phyloP scores from a whole-genome alignment of 768 basidiomycete species.

The Amanita fuliginea region DNA sequence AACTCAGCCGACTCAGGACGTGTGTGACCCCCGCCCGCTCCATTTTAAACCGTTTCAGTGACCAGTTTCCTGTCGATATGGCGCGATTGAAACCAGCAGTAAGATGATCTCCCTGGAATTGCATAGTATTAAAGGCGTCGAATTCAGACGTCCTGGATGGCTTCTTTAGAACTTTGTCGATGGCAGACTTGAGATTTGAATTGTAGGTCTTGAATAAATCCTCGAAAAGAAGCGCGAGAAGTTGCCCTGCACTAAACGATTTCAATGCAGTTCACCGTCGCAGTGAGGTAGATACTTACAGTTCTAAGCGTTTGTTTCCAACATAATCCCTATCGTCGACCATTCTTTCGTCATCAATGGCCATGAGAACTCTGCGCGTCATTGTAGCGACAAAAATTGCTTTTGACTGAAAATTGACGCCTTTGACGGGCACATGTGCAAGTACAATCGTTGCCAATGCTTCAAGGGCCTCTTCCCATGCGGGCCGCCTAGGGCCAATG shows the following conservation, averaged over 20 bases:
- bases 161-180: constrained; percentile 97
- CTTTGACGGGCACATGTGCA: constrained; percentile 87
- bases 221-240: constrained; percentile 92
- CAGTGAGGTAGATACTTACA: constrained; percentile 43
- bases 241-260: constrained; percentile 74
- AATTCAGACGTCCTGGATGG: constrained; percentile 90
- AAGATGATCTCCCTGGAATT: constrained; percentile 93
- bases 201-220: constrained; percentile 99
- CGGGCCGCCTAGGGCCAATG: constrained; percentile 72
- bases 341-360: constrained; percentile 93
- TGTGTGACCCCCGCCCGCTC: constrained; percentile 98
- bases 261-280: constrained; percentile 8
- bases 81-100: constrained; percentile 94
- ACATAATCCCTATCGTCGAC: constrained; percentile 99
- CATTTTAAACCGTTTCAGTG: constrained; percentile 98
- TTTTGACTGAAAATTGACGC: constrained; percentile 85
- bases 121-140: constrained; percentile 90
- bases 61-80: constrained; percentile 99
- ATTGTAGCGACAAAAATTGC: constrained; percentile 97
- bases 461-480: constrained; percentile 92
- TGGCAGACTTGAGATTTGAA: constrained; percentile 84
- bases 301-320: constrained; percentile 95
- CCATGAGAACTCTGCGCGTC: constrained; percentile 93
- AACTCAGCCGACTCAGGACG: constrained; percentile 88
- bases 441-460: constrained; percentile 96